A percentile compares a stretch with the other conserved stretches of the same genome.
Evolutionary conservation across 176 grass and related monocot genomes (phyloP).

Genomic region (Triticum aestivum): IWGSC_CS_RefSeq_v2.1 NC_057801.1:64230672-64231171

Average conservation of each 20-base stretch:
- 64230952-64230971: constrained; percentile 51
- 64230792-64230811: constrained; percentile 36
- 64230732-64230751: constrained; percentile 62
- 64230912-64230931: constrained; percentile 34
- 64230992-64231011: constrained; percentile 62
- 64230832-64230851: constrained; percentile 70
- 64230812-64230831: constrained; percentile 74
- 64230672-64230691: neutral
- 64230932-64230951: constrained; percentile 10
- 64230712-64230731: too few species aligned
- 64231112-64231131: constrained; percentile 22
- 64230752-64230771: constrained; percentile 44
- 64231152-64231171: neutral
- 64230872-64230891: constrained; percentile 59
- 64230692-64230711: too few species aligned
- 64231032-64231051: too few species aligned
- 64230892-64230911: constrained; percentile 58
- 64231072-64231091: constrained; percentile 54
- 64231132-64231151: neutral
- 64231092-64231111: constrained; percentile 55
- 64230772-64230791: constrained; percentile 32
- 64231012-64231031: constrained; percentile 68
- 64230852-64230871: constrained; percentile 77
- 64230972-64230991: constrained; percentile 76
- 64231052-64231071: too few species aligned